phyloP scores from a whole-genome alignment of 192 early-diverging fungal species.

The Coemansia erecta region DNA sequence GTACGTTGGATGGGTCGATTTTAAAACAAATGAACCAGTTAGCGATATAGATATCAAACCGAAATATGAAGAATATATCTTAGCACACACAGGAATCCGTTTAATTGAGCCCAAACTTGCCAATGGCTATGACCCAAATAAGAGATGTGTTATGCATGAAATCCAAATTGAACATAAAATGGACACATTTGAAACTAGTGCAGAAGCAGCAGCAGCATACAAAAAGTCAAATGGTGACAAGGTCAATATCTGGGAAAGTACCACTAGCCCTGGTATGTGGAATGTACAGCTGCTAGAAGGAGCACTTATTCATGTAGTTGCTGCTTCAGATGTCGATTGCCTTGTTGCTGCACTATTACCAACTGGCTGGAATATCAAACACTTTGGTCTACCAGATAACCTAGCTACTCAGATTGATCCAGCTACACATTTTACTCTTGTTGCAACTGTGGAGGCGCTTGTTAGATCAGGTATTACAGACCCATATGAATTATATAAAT shows the following conservation, averaged over 20 bases:
- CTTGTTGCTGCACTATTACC: slow-evolving; percentile 83
- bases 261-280: no score
- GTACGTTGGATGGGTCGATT: slow-evolving; percentile 94
- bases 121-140: slow-evolving; percentile 82
- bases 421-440: slow-evolving; percentile 77
- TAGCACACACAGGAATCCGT: slow-evolving; percentile 90
- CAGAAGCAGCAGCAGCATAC: slow-evolving; percentile 71
- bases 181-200: slow-evolving; percentile 80
- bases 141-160: slow-evolving; percentile 83
- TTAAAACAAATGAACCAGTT: slow-evolving; percentile 79
- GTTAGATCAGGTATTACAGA: slow-evolving; percentile 84
- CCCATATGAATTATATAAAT: slow-evolving; percentile 93
- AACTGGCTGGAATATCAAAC: slow-evolving; percentile 84
- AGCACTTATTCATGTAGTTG: no score
- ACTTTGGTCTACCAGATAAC: slow-evolving; percentile 87
- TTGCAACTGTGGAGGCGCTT: slow-evolving; percentile 86
- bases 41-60: slow-evolving; percentile 80
- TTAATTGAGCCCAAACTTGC: slow-evolving; percentile 86
- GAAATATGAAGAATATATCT: slow-evolving; percentile 86
- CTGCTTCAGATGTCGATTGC: slow-evolving; percentile 57
- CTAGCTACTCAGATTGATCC: slow-evolving; percentile 85
- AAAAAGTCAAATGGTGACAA: background rate
- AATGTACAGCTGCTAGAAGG: no score
- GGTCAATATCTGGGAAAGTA: background rate
- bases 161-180: slow-evolving; percentile 85